Evolutionary conservation across 164 flowering plant species (phyloP), one percentile per base, ranked within the genome.

Genomic region (Macadamia integrifolia): DNA sequence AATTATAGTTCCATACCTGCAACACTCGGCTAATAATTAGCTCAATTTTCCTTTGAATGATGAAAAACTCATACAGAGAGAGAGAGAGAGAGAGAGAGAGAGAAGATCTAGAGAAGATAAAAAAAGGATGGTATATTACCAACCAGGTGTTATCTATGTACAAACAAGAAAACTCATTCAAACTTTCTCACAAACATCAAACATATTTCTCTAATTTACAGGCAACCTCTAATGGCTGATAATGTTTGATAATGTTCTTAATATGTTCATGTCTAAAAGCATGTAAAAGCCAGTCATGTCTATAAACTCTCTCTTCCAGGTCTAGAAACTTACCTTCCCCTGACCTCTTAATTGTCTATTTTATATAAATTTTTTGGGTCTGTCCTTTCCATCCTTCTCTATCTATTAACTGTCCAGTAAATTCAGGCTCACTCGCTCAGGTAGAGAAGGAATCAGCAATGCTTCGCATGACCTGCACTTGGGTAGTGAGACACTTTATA

Each of bases 381-480:
- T 23, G 23, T 23, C 23, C 23, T 32, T 2, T 53, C 30, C n/a
- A 32, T 66, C 10, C 30, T 14, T 43, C 31, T 58, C 23, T 6
- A 23, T 23, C 23, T 23, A 23, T 23, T 23, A 23, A 23, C 23
- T 23, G 23, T 23, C 23, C 23, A 23, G 23, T 23, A 23, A 23
- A 23, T 23, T 23, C 23, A 23, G 62, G 14, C 44, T 66, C 23
- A 23, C 23, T 23, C 23, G 23, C 23, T 23, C 62, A 66, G 50
- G 72, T 23, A 62, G 72, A 64, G 40, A 64, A 71, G 69, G 55
- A 65, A 72, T 79, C 72, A 48, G 73, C 78, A 56, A 87, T 75
- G 60, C 61, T 71, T 71, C 72, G 76, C 91, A 87, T 87, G 65
- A 80, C 83, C 71, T 85, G 72, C 64, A 87, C 84, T 82, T 87